These are phyloP conservation scores for Volvariella surrecta DNA, from an alignment of 1,284 basidiomycete genomes.

Conservation along the genomic window DNA sequence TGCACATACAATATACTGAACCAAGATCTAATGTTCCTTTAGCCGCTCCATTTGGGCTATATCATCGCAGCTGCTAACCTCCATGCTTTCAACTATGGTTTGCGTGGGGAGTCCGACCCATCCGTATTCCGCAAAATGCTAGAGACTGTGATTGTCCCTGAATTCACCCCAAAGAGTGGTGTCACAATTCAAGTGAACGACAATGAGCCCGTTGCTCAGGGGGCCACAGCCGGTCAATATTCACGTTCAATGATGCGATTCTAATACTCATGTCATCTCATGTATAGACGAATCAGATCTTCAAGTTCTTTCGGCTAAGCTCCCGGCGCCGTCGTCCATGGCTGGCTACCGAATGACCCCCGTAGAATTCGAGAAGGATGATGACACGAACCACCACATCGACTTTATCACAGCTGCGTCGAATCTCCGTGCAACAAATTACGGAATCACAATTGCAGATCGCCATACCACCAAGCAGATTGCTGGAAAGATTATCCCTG, in stretches of 20 bases:
- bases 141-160: constrained; percentile 83
- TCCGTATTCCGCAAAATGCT: constrained; percentile 80
- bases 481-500: constrained; percentile 99
- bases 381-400: constrained; percentile 97
- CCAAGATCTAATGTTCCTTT: constrained; percentile 8
- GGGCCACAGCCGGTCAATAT: constrained; percentile 25
- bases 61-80: constrained; percentile 93
- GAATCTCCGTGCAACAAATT: constrained; percentile 95
- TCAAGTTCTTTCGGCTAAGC: constrained; percentile 48
- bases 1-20: constrained; percentile 2
- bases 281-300: constrained; percentile 44
- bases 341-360: constrained; percentile 93
- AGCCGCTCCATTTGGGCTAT: constrained; percentile 87
- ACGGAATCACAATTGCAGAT: constrained; percentile 85
- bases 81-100: constrained; percentile 97
- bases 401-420: constrained; percentile 99
- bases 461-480: constrained; percentile 97
- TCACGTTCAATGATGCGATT: constrained; percentile 2
- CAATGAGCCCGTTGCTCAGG: constrained; percentile 74
- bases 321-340: constrained; percentile 85
- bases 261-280: constrained; percentile 7
- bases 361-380: constrained; percentile 99
- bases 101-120: constrained; percentile 84
- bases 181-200: constrained; percentile 95
- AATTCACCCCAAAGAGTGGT: constrained; percentile 88